Conservation (phyloP, 2,329 filamentous ascomycete genomes). For the Hypoxylon sp. region DNA sequence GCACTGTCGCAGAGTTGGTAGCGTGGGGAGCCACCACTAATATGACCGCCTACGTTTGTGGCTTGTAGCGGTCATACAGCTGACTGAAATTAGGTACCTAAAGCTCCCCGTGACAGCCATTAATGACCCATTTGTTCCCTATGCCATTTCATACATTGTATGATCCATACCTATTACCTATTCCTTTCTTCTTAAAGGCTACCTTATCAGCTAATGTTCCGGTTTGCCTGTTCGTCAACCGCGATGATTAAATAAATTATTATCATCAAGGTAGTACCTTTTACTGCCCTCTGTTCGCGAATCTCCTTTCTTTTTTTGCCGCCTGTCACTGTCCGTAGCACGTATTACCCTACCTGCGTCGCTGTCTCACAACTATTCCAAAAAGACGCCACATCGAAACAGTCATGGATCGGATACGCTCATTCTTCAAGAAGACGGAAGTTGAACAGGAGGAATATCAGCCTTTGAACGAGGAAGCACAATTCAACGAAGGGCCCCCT, state of each 20-base stretch:
- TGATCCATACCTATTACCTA: too few relatives aligned
- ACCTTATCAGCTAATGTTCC: too few relatives aligned
- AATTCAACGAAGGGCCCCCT: slow-evolving; percentile 26
- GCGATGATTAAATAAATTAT: slow-evolving; percentile 19
- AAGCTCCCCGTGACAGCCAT: slow-evolving; percentile 26
- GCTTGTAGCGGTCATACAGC: slow-evolving; percentile 19
- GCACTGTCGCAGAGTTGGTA: not conserved
- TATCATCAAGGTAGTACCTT: slow-evolving; percentile 17
- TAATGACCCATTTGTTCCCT: slow-evolving; percentile 25
- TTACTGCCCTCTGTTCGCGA: slow-evolving; percentile 8
- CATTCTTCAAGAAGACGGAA: slow-evolving; percentile 48
- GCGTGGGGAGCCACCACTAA: slow-evolving; percentile 6
- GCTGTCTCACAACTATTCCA: too few relatives aligned
- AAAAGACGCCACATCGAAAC: not conserved
- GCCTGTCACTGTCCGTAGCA: too few relatives aligned
- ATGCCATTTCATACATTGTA: too few relatives aligned
- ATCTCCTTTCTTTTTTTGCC: too few relatives aligned
- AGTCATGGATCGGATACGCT: slow-evolving; percentile 52
- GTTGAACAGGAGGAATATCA: slow-evolving; percentile 50
- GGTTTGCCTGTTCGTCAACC: slow-evolving; percentile 5
- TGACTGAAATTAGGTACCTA: slow-evolving; percentile 5
- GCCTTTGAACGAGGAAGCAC: slow-evolving; percentile 45
- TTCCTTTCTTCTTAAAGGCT: too few relatives aligned
- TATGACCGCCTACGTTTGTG: slow-evolving; percentile 29
- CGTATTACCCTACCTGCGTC: too few relatives aligned